Evolutionary conservation across 2,329 filamentous ascomycete genomes (phyloP).

Genomic region (Corinectria fuckeliana): DNA sequence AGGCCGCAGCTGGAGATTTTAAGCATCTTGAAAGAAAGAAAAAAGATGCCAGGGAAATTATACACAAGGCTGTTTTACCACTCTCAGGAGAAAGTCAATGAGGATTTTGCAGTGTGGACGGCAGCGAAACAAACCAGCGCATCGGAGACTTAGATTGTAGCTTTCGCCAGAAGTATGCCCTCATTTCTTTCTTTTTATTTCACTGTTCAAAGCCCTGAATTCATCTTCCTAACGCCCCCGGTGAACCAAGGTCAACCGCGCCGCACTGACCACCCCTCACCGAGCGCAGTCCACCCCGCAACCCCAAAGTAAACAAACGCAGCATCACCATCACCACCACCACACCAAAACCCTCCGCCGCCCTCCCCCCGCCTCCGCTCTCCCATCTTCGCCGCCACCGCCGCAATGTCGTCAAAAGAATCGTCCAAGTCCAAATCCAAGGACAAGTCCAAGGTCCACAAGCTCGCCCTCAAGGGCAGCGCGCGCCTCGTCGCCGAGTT

Average conservation of each 20-base stretch:
- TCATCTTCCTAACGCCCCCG: too few relatives aligned
- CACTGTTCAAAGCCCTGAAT: too few relatives aligned
- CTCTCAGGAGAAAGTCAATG: too few relatives aligned
- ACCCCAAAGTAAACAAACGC: neutral
- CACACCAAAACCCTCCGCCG: neutral
- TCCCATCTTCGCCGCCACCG: neutral
- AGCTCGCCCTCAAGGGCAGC: constrained; percentile 84
- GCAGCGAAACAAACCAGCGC: too few relatives aligned
- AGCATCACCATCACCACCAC: neutral
- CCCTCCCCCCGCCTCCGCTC: neutral
- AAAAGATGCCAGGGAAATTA: too few relatives aligned
- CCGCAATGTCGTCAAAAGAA: constrained; percentile 42
- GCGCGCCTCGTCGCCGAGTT: constrained; percentile 95
- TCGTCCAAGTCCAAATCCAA: constrained; percentile 50
- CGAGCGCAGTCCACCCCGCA: neutral
- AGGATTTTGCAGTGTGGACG: too few relatives aligned
- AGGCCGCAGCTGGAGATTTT: too few relatives aligned
- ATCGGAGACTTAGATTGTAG: too few relatives aligned
- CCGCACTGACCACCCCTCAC: constrained; percentile 34
- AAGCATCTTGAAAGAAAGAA: too few relatives aligned
- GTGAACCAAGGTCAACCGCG: constrained; percentile 16
- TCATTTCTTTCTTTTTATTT: too few relatives aligned
- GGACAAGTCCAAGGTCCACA: constrained; percentile 90
- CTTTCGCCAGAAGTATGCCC: too few relatives aligned
- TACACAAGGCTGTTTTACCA: too few relatives aligned